Conservation (phyloP, 78 protist species). For the Isochrysis galbana region DNA sequence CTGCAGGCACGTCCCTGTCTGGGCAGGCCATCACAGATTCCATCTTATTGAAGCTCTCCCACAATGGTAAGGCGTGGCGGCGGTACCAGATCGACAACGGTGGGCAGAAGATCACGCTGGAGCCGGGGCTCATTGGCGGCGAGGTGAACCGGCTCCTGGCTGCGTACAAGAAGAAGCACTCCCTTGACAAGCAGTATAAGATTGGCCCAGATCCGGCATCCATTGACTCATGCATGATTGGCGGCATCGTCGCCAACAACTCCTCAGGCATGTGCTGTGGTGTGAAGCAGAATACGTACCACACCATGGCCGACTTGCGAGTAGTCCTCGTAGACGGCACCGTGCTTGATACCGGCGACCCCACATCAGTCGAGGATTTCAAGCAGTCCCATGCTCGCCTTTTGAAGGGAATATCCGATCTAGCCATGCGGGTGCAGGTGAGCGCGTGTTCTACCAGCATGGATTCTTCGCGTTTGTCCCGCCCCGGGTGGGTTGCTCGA, state of each 20-base stretch:
- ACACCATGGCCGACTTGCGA: conserved; percentile 51
- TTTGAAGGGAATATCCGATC: neutral
- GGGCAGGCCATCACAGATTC: conserved; percentile 61
- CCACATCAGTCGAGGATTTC: conserved; percentile 12
- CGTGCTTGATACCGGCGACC: conserved; percentile 41
- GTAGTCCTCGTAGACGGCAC: conserved; percentile 51
- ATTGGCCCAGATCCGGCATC: conserved; percentile 60
- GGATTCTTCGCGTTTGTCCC: too few species aligned
- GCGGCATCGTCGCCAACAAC: conserved; percentile 58
- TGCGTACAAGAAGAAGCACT: conserved; percentile 24
- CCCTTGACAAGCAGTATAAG: neutral
- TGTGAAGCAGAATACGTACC: conserved; percentile 42
- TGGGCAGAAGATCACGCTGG: conserved; percentile 1
- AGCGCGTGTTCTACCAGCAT: conserved; percentile 17
- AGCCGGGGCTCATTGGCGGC: conserved; percentile 36
- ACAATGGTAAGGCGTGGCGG: conserved; percentile 30
- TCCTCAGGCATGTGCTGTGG: conserved; percentile 67
- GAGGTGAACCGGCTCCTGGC: conserved; percentile 40
- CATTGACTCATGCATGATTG: conserved; percentile 55
- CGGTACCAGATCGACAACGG: conserved; percentile 13
- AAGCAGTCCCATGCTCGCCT: conserved; percentile 6
- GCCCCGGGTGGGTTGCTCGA: too few species aligned
- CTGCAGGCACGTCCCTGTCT: conserved; percentile 56
- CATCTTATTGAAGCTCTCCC: conserved; percentile 35
- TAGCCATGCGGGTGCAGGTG: neutral